Evolutionary conservation across 2,329 filamentous ascomycete genomes (phyloP).

Genomic region (Talaromyces rugulosus): DNA sequence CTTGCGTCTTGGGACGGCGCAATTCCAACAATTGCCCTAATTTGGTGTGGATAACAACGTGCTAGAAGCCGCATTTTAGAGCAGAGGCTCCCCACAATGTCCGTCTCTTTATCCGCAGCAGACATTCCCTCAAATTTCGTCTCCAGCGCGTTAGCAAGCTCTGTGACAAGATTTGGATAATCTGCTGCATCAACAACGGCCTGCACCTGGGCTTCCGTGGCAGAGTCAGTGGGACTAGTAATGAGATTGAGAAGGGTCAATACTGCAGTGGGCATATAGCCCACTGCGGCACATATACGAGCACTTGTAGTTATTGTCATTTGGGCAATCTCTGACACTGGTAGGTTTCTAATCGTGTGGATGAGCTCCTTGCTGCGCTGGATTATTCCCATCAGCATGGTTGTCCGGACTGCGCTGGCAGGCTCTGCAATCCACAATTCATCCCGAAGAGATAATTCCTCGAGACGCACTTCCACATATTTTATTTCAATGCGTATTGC

Average conservation of each 20-base stretch:
- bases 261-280: constrained; percentile 15
- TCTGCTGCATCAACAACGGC: constrained; percentile 16
- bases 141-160: constrained; percentile 15
- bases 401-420: constrained; percentile 13
- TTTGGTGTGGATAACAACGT: constrained; percentile 20
- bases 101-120: constrained; percentile 15
- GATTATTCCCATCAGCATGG: constrained; percentile 19
- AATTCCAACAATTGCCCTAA: constrained; percentile 14
- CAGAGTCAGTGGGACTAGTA: neutral
- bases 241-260: constrained; percentile 14
- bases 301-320: constrained; percentile 15
- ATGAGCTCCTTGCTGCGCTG: constrained; percentile 18
- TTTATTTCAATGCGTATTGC: constrained; percentile 17
- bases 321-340: constrained; percentile 13
- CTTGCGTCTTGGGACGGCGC: neutral
- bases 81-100: constrained; percentile 19
- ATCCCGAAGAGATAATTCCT: constrained; percentile 19
- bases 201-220: constrained; percentile 8
- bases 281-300: constrained; percentile 15
- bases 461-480: constrained; percentile 17
- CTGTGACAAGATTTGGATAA: constrained; percentile 15
- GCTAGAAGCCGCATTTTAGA: constrained; percentile 20
- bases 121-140: constrained; percentile 14
- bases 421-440: constrained; percentile 18
- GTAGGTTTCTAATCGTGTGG: constrained; percentile 10